phyloP scores from a whole-genome alignment of 495 filamentous ascomycete species.

The Daldinia childiae region DNA sequence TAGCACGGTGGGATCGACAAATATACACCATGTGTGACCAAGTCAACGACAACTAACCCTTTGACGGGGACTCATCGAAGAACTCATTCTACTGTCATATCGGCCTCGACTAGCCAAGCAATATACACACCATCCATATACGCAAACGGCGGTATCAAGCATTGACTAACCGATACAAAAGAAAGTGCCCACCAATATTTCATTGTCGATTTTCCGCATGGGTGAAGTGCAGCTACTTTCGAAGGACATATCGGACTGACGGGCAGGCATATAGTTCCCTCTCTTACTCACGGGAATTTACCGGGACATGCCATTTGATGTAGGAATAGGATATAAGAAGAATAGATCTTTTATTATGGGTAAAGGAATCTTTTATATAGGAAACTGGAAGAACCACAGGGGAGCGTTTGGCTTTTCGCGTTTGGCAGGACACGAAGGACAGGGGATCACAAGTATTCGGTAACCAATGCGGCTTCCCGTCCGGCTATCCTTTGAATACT shows the following conservation, averaged over 20 bases:
- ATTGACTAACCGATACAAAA: not conserved
- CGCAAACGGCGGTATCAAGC: not conserved
- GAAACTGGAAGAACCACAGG: not conserved
- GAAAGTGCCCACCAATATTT: conserved; percentile 11
- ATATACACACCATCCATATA: conserved; percentile 5
- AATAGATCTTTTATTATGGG: not conserved
- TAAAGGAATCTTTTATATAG: not conserved
- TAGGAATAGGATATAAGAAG: not conserved
- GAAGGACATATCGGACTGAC: conserved; percentile 1
- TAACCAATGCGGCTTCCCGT: conserved; percentile 10
- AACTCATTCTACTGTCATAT: not conserved
- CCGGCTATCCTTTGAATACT: not conserved
- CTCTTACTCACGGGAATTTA: not conserved
- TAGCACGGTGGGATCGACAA: conserved; percentile 30
- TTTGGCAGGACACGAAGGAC: not conserved
- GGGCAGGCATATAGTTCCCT: conserved; percentile 3
- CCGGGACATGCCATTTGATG: conserved; percentile 7
- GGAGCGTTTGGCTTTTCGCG: conserved; percentile 3
- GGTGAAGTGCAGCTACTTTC: conserved; percentile 10
- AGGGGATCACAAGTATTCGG: conserved; percentile 1
- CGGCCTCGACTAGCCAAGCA: not conserved
- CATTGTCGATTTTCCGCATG: conserved; percentile 19
- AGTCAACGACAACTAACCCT: conserved; percentile 1
- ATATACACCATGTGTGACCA: conserved; percentile 11
- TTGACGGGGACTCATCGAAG: not conserved